A percentile compares a stretch with the other conserved stretches of the same genome.
phyloP scores from a whole-genome alignment of 2,329 filamentous ascomycete species.

The Tolypocladium pustulatum region DNA sequence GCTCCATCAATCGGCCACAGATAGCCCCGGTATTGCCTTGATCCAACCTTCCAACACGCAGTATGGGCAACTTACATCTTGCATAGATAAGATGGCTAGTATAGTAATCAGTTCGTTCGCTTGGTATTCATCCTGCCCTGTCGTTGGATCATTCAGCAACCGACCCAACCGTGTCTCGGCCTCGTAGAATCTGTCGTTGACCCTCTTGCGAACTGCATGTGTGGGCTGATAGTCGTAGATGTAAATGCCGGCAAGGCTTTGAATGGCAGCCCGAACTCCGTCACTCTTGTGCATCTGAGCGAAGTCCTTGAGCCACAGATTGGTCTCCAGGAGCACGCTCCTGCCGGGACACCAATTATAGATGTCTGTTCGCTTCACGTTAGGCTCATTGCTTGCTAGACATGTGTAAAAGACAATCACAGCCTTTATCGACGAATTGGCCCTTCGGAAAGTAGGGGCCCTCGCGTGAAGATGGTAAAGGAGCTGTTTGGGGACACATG shows the following conservation, averaged over 20 bases:
- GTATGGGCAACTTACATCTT: constrained; percentile 19
- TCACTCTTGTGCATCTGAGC: constrained; percentile 24
- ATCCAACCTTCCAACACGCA: neutral
- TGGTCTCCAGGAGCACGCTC: constrained; percentile 25
- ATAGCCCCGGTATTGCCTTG: neutral
- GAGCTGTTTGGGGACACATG: neutral
- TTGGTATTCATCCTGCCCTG: constrained; percentile 8
- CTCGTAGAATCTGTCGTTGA: constrained; percentile 20
- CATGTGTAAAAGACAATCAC: neutral
- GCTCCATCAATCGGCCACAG: neutral
- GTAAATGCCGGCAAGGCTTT: constrained; percentile 28
- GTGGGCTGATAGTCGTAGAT: constrained; percentile 28
- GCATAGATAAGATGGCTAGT: constrained; percentile 26
- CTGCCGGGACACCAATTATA: constrained; percentile 30
- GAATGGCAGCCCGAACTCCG: constrained; percentile 26
- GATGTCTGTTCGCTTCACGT: constrained; percentile 16
- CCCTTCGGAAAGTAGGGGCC: neutral
- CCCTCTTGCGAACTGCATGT: constrained; percentile 17
- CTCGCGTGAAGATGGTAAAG: neutral
- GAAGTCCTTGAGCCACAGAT: constrained; percentile 29
- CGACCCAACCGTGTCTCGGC: constrained; percentile 19
- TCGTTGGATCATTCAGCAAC: constrained; percentile 15
- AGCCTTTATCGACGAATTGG: too few species aligned
- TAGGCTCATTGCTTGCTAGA: neutral
- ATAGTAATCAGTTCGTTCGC: constrained; percentile 26